A percentile compares a stretch with the other conserved stretches of the same genome.
Conservation (phyloP, 2,329 filamentous ascomycete species). For the Colletotrichum neosansevieriae region DNA sequence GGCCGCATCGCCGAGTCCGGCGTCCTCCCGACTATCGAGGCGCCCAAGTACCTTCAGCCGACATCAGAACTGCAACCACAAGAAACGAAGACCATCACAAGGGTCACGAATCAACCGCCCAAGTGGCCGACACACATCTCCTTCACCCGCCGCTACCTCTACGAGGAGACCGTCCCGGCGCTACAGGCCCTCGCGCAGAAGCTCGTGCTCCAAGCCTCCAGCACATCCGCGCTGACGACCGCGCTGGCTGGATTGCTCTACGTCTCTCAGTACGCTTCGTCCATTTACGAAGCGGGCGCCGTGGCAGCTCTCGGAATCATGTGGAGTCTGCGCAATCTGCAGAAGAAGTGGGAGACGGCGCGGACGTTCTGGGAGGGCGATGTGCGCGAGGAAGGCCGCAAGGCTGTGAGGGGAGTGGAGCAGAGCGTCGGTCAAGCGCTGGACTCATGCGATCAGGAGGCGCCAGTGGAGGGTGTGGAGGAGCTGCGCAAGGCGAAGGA, state of each 20-base stretch:
- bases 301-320: constrained; percentile 71
- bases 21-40: constrained; percentile 39
- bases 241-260: constrained; percentile 69
- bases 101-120: constrained; percentile 36
- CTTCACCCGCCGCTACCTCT: constrained; percentile 74
- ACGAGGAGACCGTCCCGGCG: constrained; percentile 75
- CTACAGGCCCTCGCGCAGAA: constrained; percentile 80
- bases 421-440: constrained; percentile 63
- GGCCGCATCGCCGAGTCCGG: constrained; percentile 75
- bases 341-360: constrained; percentile 72
- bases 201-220: constrained; percentile 80
- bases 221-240: constrained; percentile 74
- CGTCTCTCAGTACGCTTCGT: constrained; percentile 64
- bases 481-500: constrained; percentile 56
- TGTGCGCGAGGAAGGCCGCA: constrained; percentile 75
- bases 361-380: constrained; percentile 73
- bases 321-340: constrained; percentile 70
- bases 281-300: constrained; percentile 71
- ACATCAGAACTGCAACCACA: constrained; percentile 35
- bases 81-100: constrained; percentile 14
- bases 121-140: constrained; percentile 83
- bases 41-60: constrained; percentile 52
- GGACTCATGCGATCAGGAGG: constrained; percentile 45
- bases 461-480: constrained; percentile 44
- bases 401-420: constrained; percentile 70